These are phyloP conservation scores for Panaeolus cyanescens DNA, from an alignment of 768 basidiomycete species.

Conservation along the genomic window DNA sequence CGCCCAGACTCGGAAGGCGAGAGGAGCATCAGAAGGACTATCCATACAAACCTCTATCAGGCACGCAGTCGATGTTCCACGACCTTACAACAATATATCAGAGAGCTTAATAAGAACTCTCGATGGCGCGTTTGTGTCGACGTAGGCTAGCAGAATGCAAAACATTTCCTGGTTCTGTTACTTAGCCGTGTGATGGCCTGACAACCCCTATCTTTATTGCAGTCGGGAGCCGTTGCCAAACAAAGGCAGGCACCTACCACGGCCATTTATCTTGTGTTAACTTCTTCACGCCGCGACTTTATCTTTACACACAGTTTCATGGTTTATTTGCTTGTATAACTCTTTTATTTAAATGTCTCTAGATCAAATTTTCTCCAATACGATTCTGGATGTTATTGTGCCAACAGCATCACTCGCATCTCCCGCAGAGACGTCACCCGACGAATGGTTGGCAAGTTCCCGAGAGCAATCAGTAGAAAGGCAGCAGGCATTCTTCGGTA, in stretches of 20 bases:
- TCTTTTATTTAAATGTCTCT: conserved; percentile 38
- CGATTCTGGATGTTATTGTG: conserved; percentile 60
- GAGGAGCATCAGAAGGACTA: background rate
- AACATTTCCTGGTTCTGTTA: too few species aligned
- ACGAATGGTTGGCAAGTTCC: conserved; percentile 59
- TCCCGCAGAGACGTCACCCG: conserved; percentile 45
- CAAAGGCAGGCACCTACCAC: background rate
- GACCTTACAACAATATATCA: background rate
- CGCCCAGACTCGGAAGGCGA: background rate
- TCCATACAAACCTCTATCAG: background rate
- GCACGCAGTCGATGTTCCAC: background rate
- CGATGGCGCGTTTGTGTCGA: too few species aligned
- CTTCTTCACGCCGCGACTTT: too few species aligned
- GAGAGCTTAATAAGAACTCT: background rate
- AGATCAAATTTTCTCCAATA: conserved; percentile 64
- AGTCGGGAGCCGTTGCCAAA: background rate
- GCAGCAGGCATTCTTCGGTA: conserved; percentile 77
- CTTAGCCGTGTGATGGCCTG: too few species aligned
- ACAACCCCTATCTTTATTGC: too few species aligned
- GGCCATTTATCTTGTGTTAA: background rate
- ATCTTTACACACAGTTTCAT: background rate
- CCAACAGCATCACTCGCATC: conserved; percentile 67
- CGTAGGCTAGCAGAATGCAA: too few species aligned
- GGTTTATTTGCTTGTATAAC: background rate
- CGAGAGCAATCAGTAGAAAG: conserved; percentile 48